These are phyloP conservation scores for Nakazawaea sp. DNA, from an alignment of 805 yeast genomes.

Conservation along the genomic window DNA sequence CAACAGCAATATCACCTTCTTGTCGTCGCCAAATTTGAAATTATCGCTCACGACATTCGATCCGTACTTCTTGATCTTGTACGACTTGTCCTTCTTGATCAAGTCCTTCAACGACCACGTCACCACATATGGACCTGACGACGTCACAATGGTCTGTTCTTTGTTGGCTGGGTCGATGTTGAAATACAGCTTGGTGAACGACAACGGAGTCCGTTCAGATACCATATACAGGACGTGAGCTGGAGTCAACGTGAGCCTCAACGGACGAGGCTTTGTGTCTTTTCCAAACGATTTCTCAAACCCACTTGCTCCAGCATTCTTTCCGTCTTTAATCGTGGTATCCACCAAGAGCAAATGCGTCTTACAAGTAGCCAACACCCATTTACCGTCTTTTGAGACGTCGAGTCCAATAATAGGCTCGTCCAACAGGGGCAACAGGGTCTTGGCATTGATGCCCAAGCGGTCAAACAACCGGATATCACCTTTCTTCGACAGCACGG, in stretches of 20 bases:
- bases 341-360: slow-evolving; percentile 68
- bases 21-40: slow-evolving; percentile 68
- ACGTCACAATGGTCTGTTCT: slow-evolving; percentile 68
- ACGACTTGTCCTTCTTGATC: slow-evolving; percentile 44
- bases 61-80: slow-evolving; percentile 56
- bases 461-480: slow-evolving; percentile 69
- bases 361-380: slow-evolving; percentile 75
- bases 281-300: slow-evolving; percentile 58
- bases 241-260: slow-evolving; percentile 59
- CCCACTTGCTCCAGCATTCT: slow-evolving; percentile 53
- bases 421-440: slow-evolving; percentile 77
- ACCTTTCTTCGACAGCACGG: slow-evolving; percentile 71
- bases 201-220: slow-evolving; percentile 38
- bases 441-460: slow-evolving; percentile 71
- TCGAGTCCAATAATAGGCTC: slow-evolving; percentile 65
- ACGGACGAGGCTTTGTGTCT: slow-evolving; percentile 63
- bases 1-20: slow-evolving; percentile 65
- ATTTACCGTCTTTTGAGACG: slow-evolving; percentile 72
- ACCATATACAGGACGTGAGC: slow-evolving; percentile 64
- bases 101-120: slow-evolving; percentile 70
- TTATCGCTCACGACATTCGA: slow-evolving; percentile 67
- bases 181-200: slow-evolving; percentile 71
- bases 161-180: slow-evolving; percentile 59
- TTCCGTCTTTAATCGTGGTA: slow-evolving; percentile 53
- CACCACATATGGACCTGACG: slow-evolving; percentile 77